Evolutionary conservation across 192 early-diverging fungal species (phyloP).

Genomic region (Powellomyces hirtus): DNA sequence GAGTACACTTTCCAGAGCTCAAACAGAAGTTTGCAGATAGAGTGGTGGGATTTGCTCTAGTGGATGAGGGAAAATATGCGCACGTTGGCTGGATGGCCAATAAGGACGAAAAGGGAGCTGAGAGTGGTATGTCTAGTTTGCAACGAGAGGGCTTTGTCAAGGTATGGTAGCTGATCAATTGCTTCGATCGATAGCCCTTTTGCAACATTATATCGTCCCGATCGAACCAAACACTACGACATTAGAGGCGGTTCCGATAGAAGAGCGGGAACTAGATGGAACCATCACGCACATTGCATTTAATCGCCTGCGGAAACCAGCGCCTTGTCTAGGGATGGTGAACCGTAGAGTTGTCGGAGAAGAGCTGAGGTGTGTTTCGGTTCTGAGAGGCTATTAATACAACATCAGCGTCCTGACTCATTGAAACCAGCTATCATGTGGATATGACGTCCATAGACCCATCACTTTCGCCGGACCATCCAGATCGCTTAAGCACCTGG

Average conservation of each 20-base stretch:
- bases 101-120: background rate
- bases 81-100: constrained; percentile 5
- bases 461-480: background rate
- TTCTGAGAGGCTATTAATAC: background rate
- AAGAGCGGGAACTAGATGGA: background rate
- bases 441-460: background rate
- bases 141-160: too few species aligned
- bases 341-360: constrained; percentile 1
- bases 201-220: constrained; percentile 2
- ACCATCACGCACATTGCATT: constrained; percentile 10
- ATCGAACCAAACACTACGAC: background rate
- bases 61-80: background rate
- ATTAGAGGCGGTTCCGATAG: background rate
- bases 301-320: background rate
- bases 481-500: too few species aligned
- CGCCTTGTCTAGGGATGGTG: background rate
- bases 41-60: constrained; percentile 13
- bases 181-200: background rate
- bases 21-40: background rate
- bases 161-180: background rate
- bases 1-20: constrained; percentile 3
- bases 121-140: too few species aligned
- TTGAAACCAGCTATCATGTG: constrained; percentile 2
- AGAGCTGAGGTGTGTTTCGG: constrained; percentile 1
- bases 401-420: background rate